Evolutionary conservation across 139 green algal genomes (phyloP), one percentile per base, ranked within the genome.

Genomic region (Coelastrella sp.): DNA sequence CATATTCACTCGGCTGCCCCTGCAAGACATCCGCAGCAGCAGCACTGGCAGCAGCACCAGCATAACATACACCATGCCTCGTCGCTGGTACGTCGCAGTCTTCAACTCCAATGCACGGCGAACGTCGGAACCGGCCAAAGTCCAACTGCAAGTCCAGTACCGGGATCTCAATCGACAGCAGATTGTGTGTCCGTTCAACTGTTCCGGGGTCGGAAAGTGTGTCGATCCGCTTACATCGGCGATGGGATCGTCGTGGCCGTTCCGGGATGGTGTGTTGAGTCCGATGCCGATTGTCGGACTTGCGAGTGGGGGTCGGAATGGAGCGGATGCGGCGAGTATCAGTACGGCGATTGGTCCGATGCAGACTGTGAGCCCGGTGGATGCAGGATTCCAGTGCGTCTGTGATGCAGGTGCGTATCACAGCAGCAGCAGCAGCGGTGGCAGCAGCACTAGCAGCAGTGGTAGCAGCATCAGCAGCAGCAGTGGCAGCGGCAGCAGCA

Each of bases 61-160:
- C 78, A 66, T 68, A 22, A 20, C n/a, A 13, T 85, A 85, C 68
- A 59, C 10, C 83, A 71, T 59, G 68, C 57, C 73, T 3, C 85
- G 74, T 3, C 85, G 85, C n/a, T 90, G 85, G 85, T 90, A 90
- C 10, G 85, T 90, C 7, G 85, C 85, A 3, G n/a, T 90, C 56
- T 90, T 81, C 85, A 90, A 90, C 73, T 84, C 58, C 85, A 90
- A 90, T 58, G 58, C 85, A 4, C 83, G 20, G 5, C 57, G 73
- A 5, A 58, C 76, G 14, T 47, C 19, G 7, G 58, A 83, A 22
- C 74, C 85, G 4, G 85, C 47, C 3, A 61, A 64, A 8, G 20
- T 83, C 19, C 57, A 22, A 11, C 60, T 90, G 7, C 23, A 17
- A 4, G 73, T 90, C 20, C 19, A 74, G 85, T 90, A 84, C 58